phyloP scores from a whole-genome alignment of 208 protist species.

The Acanthamoeba castellanii region DNA sequence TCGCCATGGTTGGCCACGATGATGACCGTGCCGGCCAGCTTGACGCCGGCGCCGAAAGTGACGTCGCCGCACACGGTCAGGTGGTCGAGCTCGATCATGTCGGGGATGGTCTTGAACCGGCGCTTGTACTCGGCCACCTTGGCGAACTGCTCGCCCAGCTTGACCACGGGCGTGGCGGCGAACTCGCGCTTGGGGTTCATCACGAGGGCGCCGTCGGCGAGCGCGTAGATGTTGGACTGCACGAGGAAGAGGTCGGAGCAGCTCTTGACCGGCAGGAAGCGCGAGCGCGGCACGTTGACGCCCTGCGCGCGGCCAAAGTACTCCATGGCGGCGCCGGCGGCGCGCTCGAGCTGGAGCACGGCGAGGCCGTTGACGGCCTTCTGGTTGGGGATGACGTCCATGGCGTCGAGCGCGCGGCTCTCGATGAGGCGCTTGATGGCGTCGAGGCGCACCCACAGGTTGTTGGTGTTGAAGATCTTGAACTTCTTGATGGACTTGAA shows the following conservation, averaged over 20 bases:
- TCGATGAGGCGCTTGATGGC: slow-evolving; percentile 82
- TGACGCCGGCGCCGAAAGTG: slow-evolving; percentile 86
- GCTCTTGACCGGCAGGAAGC: slow-evolving; percentile 99
- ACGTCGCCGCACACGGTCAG: slow-evolving; percentile 91
- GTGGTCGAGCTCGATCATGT: slow-evolving; percentile 87
- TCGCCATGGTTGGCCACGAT: slow-evolving; percentile 87
- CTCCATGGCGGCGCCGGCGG: slow-evolving; percentile 96
- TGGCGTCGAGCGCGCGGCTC: slow-evolving; percentile 72
- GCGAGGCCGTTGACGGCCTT: slow-evolving; percentile 81
- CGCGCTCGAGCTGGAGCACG: slow-evolving; percentile 92
- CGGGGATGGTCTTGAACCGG: slow-evolving; percentile 78
- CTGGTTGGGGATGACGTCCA: slow-evolving; percentile 93
- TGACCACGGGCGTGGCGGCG: slow-evolving; percentile 85
- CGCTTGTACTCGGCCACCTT: slow-evolving; percentile 81
- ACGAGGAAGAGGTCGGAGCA: slow-evolving; percentile 97
- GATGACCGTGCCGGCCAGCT: slow-evolving; percentile 89
- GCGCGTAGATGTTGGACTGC: slow-evolving; percentile 95
- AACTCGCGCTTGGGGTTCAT: slow-evolving; percentile 74
- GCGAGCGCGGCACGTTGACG: slow-evolving; percentile 95
- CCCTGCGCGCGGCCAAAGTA: slow-evolving; percentile 93
- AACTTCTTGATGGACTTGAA: slow-evolving; percentile 98
- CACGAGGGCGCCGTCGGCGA: slow-evolving; percentile 87
- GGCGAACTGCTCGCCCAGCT: slow-evolving; percentile 89
- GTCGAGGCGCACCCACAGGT: slow-evolving; percentile 92
- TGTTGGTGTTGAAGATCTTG: slow-evolving; percentile 99